phyloP scores from a whole-genome alignment of 78 protist genomes.

The Tieghemostelium lacteum region DNA sequence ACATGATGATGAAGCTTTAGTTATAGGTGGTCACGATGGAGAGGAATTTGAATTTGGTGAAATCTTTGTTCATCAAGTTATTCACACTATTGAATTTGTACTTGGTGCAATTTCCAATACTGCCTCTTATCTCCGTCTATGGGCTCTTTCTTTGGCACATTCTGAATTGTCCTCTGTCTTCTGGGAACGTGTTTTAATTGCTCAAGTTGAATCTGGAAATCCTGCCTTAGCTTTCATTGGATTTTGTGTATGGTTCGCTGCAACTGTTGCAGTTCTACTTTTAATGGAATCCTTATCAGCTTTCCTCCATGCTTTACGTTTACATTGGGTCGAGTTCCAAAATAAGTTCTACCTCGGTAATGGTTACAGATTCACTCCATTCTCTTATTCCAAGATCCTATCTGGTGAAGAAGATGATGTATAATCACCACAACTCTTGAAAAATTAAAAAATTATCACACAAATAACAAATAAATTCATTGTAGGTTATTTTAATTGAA shows the following conservation, averaged over 20 bases:
- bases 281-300: conserved; percentile 99
- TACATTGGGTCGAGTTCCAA: conserved; percentile 99
- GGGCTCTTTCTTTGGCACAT: conserved; percentile 99
- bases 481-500: no score
- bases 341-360: conserved; percentile 95
- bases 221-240: conserved; percentile 76
- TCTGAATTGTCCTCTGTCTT: conserved; percentile 87
- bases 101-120: conserved; percentile 99
- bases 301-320: conserved; percentile 99
- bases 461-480: no score
- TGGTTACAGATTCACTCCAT: conserved; percentile 78
- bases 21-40: conserved; percentile 74
- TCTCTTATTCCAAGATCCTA: conserved; percentile 39
- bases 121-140: conserved; percentile 99
- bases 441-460: no score
- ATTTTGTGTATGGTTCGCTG: conserved; percentile 93
- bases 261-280: conserved; percentile 96
- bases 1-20: conserved; percentile 54
- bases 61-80: conserved; percentile 91
- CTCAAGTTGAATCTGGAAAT: conserved; percentile 41
- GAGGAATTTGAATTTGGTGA: conserved; percentile 94
- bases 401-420: conserved; percentile 73
- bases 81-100: conserved; percentile 99
- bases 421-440: no score
- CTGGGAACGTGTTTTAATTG: conserved; percentile 72